phyloP scores from a whole-genome alignment of 805 yeast species.

The Candida nemodendra region DNA sequence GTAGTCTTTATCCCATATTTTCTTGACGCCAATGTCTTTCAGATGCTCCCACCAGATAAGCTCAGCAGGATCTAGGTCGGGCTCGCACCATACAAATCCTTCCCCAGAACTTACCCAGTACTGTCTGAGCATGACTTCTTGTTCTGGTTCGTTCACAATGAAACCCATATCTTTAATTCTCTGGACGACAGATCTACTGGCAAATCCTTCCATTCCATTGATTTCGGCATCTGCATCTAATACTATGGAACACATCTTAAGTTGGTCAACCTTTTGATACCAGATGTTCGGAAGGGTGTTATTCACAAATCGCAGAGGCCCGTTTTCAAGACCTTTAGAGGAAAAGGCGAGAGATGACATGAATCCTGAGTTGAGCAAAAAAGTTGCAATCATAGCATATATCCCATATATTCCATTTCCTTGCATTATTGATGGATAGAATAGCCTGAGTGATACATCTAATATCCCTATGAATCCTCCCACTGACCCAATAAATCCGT shows the following conservation, averaged over 20 bases:
- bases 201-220: conserved; percentile 44
- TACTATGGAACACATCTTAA: conserved; percentile 62
- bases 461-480: conserved; percentile 41
- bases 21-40: conserved; percentile 28
- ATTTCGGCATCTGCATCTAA: conserved; percentile 63
- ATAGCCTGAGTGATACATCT: conserved; percentile 45
- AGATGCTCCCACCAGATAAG: conserved; percentile 37
- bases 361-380: conserved; percentile 46
- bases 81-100: conserved; percentile 86
- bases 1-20: conserved; percentile 30
- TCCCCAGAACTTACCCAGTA: conserved; percentile 88
- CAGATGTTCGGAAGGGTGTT: conserved; percentile 66
- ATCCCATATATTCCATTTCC: conserved; percentile 42
- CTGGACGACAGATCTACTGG: conserved; percentile 31
- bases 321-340: conserved; percentile 46
- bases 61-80: conserved; percentile 87
- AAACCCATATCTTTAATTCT: conserved; percentile 37
- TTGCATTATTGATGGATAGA: conserved; percentile 29
- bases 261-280: conserved; percentile 64
- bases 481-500: conserved; percentile 43
- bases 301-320: conserved; percentile 59
- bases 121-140: conserved; percentile 69
- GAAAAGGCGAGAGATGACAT: conserved; percentile 44
- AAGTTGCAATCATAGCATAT: conserved; percentile 48
- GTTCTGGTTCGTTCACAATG: conserved; percentile 52